A percentile compares a stretch with the other conserved stretches of the same genome.
Evolutionary conservation across 1,284 basidiomycete genomes (phyloP).

Genomic region (Sporisorium reilianum): DNA sequence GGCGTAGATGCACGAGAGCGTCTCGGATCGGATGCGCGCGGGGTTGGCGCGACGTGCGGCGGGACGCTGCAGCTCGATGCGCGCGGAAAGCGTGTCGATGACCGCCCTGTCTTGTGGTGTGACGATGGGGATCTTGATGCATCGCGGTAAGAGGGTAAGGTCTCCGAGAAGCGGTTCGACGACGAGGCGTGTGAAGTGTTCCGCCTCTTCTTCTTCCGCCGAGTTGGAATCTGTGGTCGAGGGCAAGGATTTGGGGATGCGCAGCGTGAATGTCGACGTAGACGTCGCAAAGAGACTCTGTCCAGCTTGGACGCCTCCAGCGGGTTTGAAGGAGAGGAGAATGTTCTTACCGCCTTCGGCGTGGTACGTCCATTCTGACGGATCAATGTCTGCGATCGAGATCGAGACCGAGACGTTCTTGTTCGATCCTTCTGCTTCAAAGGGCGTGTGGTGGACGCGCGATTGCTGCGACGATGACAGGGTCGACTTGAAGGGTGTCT

Average conservation of each 20-base stretch:
- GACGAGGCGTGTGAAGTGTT: conserved; percentile 23
- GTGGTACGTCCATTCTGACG: conserved; percentile 46
- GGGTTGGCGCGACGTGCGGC: conserved; percentile 15
- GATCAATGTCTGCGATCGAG: conserved; percentile 30
- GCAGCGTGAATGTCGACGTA: conserved; percentile 22
- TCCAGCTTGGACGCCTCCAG: not conserved
- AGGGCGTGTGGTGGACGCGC: conserved; percentile 23
- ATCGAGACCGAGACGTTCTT: not conserved
- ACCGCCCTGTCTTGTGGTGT: conserved; percentile 18
- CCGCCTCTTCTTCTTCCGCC: conserved; percentile 24
- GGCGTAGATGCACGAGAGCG: conserved; percentile 29
- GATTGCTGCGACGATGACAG: conserved; percentile 42
- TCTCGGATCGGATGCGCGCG: conserved; percentile 33
- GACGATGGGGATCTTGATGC: conserved; percentile 19
- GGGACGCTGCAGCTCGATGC: conserved; percentile 39
- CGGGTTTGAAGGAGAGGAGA: conserved; percentile 33
- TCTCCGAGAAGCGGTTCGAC: conserved; percentile 36
- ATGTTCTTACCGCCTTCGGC: conserved; percentile 56
- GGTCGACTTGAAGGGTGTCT: conserved; percentile 53
- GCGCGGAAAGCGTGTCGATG: conserved; percentile 38
- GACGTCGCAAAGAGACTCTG: conserved; percentile 24
- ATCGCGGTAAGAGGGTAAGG: conserved; percentile 13
- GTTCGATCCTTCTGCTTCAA: not conserved
- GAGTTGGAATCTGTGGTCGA: not conserved
- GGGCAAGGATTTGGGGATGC: conserved; percentile 30